phyloP scores from a whole-genome alignment of 2,329 filamentous ascomycete species.

The Ophiocordyceps camponoti-floridani region DNA sequence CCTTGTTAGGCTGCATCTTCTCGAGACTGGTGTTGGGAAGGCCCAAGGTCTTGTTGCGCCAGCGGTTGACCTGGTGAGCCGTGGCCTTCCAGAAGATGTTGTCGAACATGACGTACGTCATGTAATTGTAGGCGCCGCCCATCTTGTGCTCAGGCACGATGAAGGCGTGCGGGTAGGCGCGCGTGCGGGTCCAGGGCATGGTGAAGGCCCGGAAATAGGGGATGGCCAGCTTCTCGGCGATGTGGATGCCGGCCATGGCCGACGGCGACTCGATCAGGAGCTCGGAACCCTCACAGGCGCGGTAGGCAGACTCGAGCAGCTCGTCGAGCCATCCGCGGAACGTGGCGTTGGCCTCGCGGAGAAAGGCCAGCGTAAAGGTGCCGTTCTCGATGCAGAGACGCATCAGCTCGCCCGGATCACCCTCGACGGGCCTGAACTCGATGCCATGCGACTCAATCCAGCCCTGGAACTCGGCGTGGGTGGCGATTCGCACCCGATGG shows the following conservation, averaged over 20 bases:
- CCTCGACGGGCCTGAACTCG: constrained; percentile 73
- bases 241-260: constrained; percentile 95
- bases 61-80: constrained; percentile 77
- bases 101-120: constrained; percentile 93
- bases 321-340: constrained; percentile 94
- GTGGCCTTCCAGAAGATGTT: constrained; percentile 94
- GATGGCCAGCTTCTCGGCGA: constrained; percentile 80
- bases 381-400: constrained; percentile 89
- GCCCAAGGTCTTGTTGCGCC: constrained; percentile 66
- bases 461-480: constrained; percentile 71
- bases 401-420: constrained; percentile 90
- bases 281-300: constrained; percentile 71
- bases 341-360: constrained; percentile 69
- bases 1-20: constrained; percentile 89
- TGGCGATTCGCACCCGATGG: constrained; percentile 74
- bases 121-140: constrained; percentile 87
- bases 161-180: constrained; percentile 93
- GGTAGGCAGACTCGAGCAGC: constrained; percentile 64
- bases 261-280: constrained; percentile 88
- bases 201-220: constrained; percentile 96
- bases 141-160: constrained; percentile 84
- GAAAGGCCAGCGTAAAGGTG: constrained; percentile 86
- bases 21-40: constrained; percentile 69
- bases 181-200: constrained; percentile 95
- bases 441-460: constrained; percentile 93